Conservation (phyloP, 2,329 filamentous ascomycete species). For the Paraconiothyrium brasiliense region DNA sequence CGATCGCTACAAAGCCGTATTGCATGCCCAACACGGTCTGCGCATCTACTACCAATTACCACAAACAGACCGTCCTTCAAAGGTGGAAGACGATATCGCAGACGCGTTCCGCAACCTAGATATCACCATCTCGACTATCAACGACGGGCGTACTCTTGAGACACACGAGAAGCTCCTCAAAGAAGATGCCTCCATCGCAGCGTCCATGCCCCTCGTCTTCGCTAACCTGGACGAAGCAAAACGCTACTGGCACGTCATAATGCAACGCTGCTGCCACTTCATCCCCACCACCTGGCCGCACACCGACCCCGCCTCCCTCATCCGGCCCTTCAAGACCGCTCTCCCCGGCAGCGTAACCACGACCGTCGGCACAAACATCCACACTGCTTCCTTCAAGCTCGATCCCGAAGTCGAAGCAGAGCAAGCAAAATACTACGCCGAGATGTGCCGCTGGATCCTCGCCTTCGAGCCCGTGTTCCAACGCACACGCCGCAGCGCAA, state of each 20-base stretch:
- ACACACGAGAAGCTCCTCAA: constrained; percentile 16
- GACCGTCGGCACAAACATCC: constrained; percentile 21
- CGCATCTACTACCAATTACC: constrained; percentile 20
- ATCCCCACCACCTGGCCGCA: constrained; percentile 20
- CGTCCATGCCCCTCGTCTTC: constrained; percentile 19
- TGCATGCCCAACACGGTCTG: constrained; percentile 21
- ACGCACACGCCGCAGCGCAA: constrained; percentile 8
- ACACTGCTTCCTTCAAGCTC: constrained; percentile 18
- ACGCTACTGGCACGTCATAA: constrained; percentile 21
- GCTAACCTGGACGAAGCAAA: constrained; percentile 18
- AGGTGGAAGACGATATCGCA: constrained; percentile 25
- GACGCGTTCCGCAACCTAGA: constrained; percentile 26
- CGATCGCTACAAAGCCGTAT: constrained; percentile 21
- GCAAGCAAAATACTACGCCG: constrained; percentile 10
- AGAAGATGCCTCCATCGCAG: constrained; percentile 13
- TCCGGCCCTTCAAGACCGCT: constrained; percentile 11
- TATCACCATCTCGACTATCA: constrained; percentile 22
- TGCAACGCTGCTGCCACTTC: constrained; percentile 23
- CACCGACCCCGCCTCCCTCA: constrained; percentile 11
- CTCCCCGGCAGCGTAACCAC: constrained; percentile 17
- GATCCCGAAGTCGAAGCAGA: constrained; percentile 7
- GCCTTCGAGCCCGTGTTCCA: constrained; percentile 22
- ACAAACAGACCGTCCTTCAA: constrained; percentile 4
- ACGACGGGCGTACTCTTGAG: constrained; percentile 15
- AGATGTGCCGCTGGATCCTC: constrained; percentile 20